Evolutionary conservation across 1,284 basidiomycete genomes (phyloP).

Genomic region (Amylostereum areolatum): DNA sequence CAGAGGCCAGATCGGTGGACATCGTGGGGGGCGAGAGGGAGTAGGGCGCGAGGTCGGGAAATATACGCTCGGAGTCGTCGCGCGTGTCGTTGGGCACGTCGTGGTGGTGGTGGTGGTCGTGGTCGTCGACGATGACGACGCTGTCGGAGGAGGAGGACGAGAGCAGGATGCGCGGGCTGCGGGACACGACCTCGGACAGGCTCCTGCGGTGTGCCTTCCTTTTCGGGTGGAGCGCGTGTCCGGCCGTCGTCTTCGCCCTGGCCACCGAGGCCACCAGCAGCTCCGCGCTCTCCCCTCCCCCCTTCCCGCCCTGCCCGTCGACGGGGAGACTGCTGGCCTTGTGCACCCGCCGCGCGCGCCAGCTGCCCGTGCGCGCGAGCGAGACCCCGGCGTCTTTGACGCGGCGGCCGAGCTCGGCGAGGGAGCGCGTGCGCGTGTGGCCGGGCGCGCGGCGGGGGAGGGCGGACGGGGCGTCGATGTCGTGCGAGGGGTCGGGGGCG

Average conservation of each 20-base stretch:
- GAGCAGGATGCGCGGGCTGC: neutral
- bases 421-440: neutral
- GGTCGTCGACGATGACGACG: conserved; percentile 1
- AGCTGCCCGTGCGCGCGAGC: conserved; percentile 3
- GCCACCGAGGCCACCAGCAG: too few species aligned
- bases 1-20: conserved; percentile 14
- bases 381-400: conserved; percentile 5
- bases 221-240: conserved; percentile 1
- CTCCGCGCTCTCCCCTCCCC: too few species aligned
- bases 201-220: conserved; percentile 12
- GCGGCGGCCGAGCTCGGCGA: conserved; percentile 3
- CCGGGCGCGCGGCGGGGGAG: neutral
- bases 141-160: neutral
- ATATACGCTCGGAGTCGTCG: neutral
- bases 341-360: neutral
- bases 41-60: conserved; percentile 1
- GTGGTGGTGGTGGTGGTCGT: neutral
- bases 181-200: conserved; percentile 5
- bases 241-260: neutral
- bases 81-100: neutral
- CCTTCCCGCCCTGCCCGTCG: too few species aligned
- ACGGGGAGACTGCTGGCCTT: neutral
- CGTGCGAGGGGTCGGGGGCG: neutral
- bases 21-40: conserved; percentile 14
- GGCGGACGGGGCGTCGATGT: too few species aligned